A percentile compares a stretch with the other conserved stretches of the same genome.
phyloP scores from a whole-genome alignment of 352 stramenopile species.

The Halophytophthora polymorphica region DNA sequence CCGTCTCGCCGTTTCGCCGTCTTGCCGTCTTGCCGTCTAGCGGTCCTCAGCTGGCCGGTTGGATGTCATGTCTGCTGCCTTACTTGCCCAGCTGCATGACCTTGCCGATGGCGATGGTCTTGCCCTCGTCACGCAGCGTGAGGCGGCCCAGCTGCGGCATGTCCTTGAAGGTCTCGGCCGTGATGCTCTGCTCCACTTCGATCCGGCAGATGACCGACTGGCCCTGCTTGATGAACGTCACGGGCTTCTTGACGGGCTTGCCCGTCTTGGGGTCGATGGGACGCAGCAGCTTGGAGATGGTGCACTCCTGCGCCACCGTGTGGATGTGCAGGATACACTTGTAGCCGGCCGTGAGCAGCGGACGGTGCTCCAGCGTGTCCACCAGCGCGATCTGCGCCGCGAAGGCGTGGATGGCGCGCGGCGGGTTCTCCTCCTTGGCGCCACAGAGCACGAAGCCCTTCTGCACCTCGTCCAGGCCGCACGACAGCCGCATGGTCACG shows the following conservation, averaged over 20 bases:
- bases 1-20: no score
- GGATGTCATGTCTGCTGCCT: no score
- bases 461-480: constrained; percentile 78
- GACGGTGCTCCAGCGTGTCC: constrained; percentile 96
- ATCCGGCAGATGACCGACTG: constrained; percentile 94
- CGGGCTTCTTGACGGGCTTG: constrained; percentile 89
- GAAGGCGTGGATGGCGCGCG: constrained; percentile 75
- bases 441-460: constrained; percentile 94
- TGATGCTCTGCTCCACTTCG: constrained; percentile 91
- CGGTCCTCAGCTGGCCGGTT: no score
- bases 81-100: constrained; percentile 92
- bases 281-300: constrained; percentile 89
- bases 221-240: constrained; percentile 95
- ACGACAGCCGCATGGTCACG: constrained; percentile 94
- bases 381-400: constrained; percentile 94
- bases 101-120: constrained; percentile 99
- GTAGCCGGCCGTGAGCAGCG: constrained; percentile 96
- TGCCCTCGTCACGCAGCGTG: constrained; percentile 97
- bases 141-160: constrained; percentile 97
- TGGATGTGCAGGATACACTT: constrained; percentile 98
- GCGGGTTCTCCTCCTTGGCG: constrained; percentile 37
- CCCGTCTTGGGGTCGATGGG: constrained; percentile 89
- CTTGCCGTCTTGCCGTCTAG: no score
- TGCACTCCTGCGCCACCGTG: constrained; percentile 95
- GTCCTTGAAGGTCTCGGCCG: constrained; percentile 93